Percentiles rank a stretch among this genome's conserved stretches.
Conservation (phyloP, 352 stramenopile genomes). For the Phytophthora colocasiae region DNA sequence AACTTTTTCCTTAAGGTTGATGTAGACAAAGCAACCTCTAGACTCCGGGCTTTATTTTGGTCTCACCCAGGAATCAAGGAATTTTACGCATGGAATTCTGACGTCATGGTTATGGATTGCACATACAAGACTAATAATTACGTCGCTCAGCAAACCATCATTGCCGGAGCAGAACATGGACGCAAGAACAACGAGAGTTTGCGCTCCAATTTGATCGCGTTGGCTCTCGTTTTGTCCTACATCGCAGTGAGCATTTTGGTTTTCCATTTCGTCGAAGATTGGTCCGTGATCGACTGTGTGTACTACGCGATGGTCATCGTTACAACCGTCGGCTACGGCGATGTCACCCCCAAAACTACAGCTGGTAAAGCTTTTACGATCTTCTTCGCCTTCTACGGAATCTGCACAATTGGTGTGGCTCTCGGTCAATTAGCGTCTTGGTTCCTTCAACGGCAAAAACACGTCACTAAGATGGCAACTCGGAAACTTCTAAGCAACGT, state of each 20-base stretch:
- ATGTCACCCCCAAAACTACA: slow-evolving; percentile 66
- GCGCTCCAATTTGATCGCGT: slow-evolving; percentile 44
- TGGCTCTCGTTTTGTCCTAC: slow-evolving; percentile 68
- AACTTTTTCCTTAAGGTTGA: too few relatives aligned
- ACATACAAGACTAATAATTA: too few relatives aligned
- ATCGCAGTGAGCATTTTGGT: slow-evolving; percentile 60
- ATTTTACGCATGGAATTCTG: too few relatives aligned
- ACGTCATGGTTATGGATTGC: too few relatives aligned
- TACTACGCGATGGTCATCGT: slow-evolving; percentile 94
- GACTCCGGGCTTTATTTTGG: too few relatives aligned
- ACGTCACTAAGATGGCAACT: slow-evolving; percentile 65
- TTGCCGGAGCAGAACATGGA: slow-evolving; percentile 27
- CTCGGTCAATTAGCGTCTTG: slow-evolving; percentile 60
- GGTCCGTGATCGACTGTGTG: slow-evolving; percentile 81
- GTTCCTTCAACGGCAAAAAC: slow-evolving; percentile 63
- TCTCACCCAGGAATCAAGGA: too few relatives aligned
- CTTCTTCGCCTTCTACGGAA: slow-evolving; percentile 85
- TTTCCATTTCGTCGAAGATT: slow-evolving; percentile 65
- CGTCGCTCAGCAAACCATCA: slow-evolving; percentile 41
- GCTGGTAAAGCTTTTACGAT: slow-evolving; percentile 85
- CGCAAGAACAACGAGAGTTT: slow-evolving; percentile 13
- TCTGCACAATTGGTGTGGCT: slow-evolving; percentile 70
- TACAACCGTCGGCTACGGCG: slow-evolving; percentile 92
- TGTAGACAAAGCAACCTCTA: too few relatives aligned
- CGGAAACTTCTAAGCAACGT: slow-evolving; percentile 56